Conservation (phyloP, 352 stramenopile species). For the Phytophthora citrophthora region DNA sequence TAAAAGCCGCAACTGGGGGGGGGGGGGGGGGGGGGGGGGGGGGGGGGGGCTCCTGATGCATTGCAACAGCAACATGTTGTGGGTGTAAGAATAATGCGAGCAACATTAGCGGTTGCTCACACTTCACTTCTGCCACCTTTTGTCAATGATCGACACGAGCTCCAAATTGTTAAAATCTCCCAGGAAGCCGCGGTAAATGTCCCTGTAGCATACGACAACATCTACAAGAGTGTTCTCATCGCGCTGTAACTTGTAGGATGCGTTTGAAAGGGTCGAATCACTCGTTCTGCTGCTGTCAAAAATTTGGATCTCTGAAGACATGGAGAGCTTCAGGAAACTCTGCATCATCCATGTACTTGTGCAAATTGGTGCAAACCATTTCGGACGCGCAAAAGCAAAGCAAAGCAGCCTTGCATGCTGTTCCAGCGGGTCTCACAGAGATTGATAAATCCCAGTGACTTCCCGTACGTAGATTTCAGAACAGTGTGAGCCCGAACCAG, state of each 20-base stretch:
- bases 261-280: not conserved
- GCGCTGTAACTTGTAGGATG: not conserved
- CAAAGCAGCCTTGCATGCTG: not conserved
- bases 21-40: not conserved
- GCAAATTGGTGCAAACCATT: slow-evolving; percentile 1
- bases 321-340: not conserved
- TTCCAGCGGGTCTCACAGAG: not conserved
- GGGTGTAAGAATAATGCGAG: slow-evolving; percentile 9
- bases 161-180: not conserved
- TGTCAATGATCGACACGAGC: not conserved
- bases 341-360: not conserved
- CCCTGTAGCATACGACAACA: not conserved
- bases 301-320: not conserved
- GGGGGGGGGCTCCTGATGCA: not conserved
- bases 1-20: not conserved
- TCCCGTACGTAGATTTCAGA: not conserved
- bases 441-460: not conserved
- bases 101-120: slow-evolving; percentile 9
- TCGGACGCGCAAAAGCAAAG: not conserved
- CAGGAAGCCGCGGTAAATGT: not conserved
- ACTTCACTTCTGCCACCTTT: slow-evolving; percentile 10
- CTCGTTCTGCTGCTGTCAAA: not conserved
- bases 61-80: slow-evolving; percentile 6
- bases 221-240: not conserved
- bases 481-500: not conserved